These are phyloP conservation scores for Mycogone perniciosa DNA, from an alignment of 2,329 filamentous ascomycete genomes.

Conservation along the genomic window DNA sequence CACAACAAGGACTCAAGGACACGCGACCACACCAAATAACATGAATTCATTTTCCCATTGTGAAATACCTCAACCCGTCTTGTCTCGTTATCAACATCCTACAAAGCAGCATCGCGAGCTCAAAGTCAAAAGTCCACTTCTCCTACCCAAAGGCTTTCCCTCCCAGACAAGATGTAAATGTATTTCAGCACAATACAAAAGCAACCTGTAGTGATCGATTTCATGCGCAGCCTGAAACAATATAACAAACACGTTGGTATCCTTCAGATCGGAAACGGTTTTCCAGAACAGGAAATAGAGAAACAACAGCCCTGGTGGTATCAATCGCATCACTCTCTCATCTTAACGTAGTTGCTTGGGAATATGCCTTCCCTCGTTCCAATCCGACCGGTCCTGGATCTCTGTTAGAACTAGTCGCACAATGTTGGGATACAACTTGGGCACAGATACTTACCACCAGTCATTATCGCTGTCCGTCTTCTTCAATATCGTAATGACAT, in stretches of 20 bases:
- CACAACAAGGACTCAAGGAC: too few species aligned
- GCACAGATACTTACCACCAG: slow-evolving; percentile 67
- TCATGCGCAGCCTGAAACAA: too few species aligned
- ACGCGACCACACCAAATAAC: too few species aligned
- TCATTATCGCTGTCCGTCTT: slow-evolving; percentile 90
- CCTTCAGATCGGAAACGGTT: slow-evolving; percentile 11
- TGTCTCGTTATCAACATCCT: too few species aligned
- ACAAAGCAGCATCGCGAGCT: too few species aligned
- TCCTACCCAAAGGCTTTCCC: too few species aligned
- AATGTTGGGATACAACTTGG: background rate
- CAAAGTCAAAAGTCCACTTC: too few species aligned
- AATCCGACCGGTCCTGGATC: slow-evolving; percentile 73
- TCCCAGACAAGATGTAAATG: too few species aligned
- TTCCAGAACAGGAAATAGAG: slow-evolving; percentile 3
- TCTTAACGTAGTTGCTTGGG: slow-evolving; percentile 72
- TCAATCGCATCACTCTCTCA: slow-evolving; percentile 41
- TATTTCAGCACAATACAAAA: too few species aligned
- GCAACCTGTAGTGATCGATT: too few species aligned
- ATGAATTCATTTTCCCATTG: too few species aligned
- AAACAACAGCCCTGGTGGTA: slow-evolving; percentile 10
- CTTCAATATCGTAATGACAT: slow-evolving; percentile 90
- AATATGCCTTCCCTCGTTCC: slow-evolving; percentile 85
- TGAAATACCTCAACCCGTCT: too few species aligned
- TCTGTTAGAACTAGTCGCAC: background rate
- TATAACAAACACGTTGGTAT: slow-evolving; percentile 12